phyloP scores from a whole-genome alignment of 805 yeast genomes.

The Candida silvatica region DNA sequence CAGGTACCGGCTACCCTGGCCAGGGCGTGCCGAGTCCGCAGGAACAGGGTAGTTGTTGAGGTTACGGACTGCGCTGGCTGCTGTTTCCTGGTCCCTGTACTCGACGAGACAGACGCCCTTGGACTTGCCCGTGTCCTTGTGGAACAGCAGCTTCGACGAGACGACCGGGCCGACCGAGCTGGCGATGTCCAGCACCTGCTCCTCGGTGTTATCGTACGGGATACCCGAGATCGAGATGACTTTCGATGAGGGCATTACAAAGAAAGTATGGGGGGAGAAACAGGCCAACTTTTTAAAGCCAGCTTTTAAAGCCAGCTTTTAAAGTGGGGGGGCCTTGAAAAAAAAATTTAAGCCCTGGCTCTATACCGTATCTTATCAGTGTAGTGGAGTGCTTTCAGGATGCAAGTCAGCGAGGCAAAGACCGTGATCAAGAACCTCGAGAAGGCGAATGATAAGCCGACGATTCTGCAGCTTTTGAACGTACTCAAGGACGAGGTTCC shows the following conservation, averaged over 20 bases:
- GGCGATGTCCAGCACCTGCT: conserved; percentile 79
- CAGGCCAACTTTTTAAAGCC: too few species aligned
- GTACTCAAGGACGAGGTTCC: conserved; percentile 60
- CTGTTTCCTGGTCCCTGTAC: conserved; percentile 76
- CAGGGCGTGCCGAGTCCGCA: conserved; percentile 1
- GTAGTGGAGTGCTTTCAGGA: too few species aligned
- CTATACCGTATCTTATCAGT: too few species aligned
- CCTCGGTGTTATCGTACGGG: conserved; percentile 91
- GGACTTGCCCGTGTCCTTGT: conserved; percentile 81
- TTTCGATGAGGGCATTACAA: conserved; percentile 19
- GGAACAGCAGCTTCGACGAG: conserved; percentile 69
- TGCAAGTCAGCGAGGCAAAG: conserved; percentile 71
- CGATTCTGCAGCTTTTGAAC: conserved; percentile 57
- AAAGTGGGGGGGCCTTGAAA: too few species aligned
- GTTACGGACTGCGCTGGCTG: conserved; percentile 85
- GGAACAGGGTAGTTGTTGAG: conserved; percentile 61
- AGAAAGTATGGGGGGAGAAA: background rate
- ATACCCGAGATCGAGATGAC: conserved; percentile 77
- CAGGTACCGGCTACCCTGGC: conserved; percentile 33
- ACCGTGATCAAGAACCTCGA: conserved; percentile 66
- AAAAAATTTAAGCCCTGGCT: too few species aligned
- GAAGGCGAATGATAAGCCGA: conserved; percentile 55
- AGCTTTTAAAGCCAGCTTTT: too few species aligned
- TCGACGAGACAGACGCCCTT: conserved; percentile 82
- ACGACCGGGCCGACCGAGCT: conserved; percentile 83